Evolutionary conservation across 495 filamentous ascomycete genomes (phyloP), one percentile per base, ranked within the genome.

Genomic region (Geoglossum glabrum): DNA sequence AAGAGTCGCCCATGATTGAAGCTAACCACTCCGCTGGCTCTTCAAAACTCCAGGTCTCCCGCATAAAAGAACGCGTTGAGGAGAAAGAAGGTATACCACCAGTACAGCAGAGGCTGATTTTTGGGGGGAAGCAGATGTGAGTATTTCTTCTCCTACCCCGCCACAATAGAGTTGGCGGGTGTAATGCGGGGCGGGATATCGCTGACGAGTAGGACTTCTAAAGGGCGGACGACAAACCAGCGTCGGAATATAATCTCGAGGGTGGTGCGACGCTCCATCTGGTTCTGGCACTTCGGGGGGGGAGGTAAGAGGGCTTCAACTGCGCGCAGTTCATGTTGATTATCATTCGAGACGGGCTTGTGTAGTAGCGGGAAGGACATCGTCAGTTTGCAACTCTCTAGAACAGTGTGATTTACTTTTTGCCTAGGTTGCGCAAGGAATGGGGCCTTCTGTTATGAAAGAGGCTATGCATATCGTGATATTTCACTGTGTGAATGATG

Each of bases 31-130:
- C n/a, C 3, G 3, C 13, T 21, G 3, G 3, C 17, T 45, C 40
- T 9, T 21, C 31, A 34, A 34, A 25, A n/a, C n/a, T n/a, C 21
- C 60, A 94, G 88, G 86, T 97, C 64, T 83, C 85, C 46, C 79
- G 85, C 62, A 95, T 98, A 75, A 98, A 98, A 75, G 93, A 97
- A 74, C 86, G 87, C 60, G 92, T 98, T 36, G 92, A 98, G 69
- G 92, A 97, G 73, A 95, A 95, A 68, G 93, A 97, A 69, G 92
- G 92, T 27, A 97, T 98, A 67, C 92, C 92, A 30, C 92, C 92
- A 19, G 90, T 94, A 26, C 92, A 98, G 70, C 92, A 98, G 73
- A 82, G 93, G 36, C 73, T 98, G 54, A 98, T 98, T 66, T 96
- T 80, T 65, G 88, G 89, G 47, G 92, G 92, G 61, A 98, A 98